These are phyloP conservation scores for Globisporangium alternatum DNA, from an alignment of 352 stramenopile genomes.

Conservation along the genomic window DNA sequence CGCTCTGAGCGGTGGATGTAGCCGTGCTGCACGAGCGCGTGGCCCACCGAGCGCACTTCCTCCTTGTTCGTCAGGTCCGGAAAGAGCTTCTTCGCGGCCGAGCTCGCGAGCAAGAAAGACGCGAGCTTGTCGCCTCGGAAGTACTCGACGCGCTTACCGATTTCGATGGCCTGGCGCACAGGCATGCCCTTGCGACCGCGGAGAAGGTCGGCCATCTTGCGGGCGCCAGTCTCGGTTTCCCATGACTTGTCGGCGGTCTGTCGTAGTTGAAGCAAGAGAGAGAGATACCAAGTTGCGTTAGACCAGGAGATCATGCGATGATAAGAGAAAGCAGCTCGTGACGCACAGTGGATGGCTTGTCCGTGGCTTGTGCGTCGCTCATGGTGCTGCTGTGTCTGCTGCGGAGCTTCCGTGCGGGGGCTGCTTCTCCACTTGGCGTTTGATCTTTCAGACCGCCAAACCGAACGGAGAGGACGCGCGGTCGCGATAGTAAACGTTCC, in stretches of 20 bases:
- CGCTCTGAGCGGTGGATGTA: conserved; percentile 89
- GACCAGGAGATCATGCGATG: not conserved
- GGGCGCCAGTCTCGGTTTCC: conserved; percentile 71
- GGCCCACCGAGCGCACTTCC: conserved; percentile 68
- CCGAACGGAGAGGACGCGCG: conserved; percentile 1
- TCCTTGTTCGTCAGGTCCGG: conserved; percentile 78
- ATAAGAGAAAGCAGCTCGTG: not conserved
- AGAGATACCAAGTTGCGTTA: conserved; percentile 2
- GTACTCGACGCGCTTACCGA: conserved; percentile 91
- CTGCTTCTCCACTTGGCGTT: conserved; percentile 16
- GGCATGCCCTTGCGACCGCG: conserved; percentile 85
- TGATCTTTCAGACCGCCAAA: conserved; percentile 5
- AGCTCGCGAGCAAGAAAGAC: conserved; percentile 79
- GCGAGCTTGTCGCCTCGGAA: conserved; percentile 89
- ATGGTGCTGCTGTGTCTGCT: conserved; percentile 7
- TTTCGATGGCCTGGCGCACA: conserved; percentile 85
- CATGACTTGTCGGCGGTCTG: conserved; percentile 51
- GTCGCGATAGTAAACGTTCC: conserved; percentile 2
- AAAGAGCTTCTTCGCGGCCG: conserved; percentile 82
- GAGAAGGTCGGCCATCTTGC: conserved; percentile 83
- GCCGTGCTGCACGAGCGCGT: conserved; percentile 68
- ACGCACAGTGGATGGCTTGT: conserved; percentile 6
- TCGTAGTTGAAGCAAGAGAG: not conserved
- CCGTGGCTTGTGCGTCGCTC: conserved; percentile 11
- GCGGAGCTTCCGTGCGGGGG: not conserved